A percentile compares a stretch with the other conserved stretches of the same genome.
phyloP scores from a whole-genome alignment of 1,284 basidiomycete species.

The Tylopilus sp. region DNA sequence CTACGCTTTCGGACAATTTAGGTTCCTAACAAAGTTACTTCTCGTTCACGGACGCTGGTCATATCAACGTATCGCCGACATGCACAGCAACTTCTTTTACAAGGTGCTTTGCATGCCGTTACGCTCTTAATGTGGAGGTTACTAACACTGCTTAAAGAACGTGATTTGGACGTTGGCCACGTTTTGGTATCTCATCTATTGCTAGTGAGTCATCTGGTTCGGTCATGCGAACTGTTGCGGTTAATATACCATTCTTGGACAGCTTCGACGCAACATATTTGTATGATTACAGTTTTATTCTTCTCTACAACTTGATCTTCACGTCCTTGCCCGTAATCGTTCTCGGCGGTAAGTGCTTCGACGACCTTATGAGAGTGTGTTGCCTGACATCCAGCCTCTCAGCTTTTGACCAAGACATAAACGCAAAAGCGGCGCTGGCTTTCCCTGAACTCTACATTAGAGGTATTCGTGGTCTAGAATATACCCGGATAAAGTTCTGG shows the following conservation, averaged over 20 bases:
- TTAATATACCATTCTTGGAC: conserved; percentile 16
- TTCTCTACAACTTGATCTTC: conserved; percentile 90
- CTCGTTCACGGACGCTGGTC: conserved; percentile 97
- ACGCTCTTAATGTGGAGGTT: neutral
- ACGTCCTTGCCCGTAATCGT: conserved; percentile 91
- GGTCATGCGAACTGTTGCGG: conserved; percentile 2
- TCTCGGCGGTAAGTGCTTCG: conserved; percentile 67
- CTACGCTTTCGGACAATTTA: conserved; percentile 97
- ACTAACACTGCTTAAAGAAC: conserved; percentile 49
- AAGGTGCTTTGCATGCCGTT: conserved; percentile 55
- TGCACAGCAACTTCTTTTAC: conserved; percentile 98
- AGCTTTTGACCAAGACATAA: conserved; percentile 97
- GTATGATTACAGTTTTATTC: conserved; percentile 93
- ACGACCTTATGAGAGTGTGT: neutral
- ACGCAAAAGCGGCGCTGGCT: conserved; percentile 84
- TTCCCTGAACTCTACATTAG: conserved; percentile 94
- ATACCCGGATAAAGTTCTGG: conserved; percentile 92
- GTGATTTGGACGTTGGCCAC: conserved; percentile 89
- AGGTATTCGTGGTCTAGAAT: conserved; percentile 90
- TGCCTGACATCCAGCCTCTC: conserved; percentile 9
- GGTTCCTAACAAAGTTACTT: conserved; percentile 88
- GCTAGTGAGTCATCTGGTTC: conserved; percentile 52
- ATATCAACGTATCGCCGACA: conserved; percentile 94
- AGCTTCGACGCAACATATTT: conserved; percentile 95
- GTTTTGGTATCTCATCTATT: conserved; percentile 94